These are phyloP conservation scores for Fusarium buxicola DNA, from an alignment of 2,329 filamentous ascomycete genomes.

Conservation along the genomic window DNA sequence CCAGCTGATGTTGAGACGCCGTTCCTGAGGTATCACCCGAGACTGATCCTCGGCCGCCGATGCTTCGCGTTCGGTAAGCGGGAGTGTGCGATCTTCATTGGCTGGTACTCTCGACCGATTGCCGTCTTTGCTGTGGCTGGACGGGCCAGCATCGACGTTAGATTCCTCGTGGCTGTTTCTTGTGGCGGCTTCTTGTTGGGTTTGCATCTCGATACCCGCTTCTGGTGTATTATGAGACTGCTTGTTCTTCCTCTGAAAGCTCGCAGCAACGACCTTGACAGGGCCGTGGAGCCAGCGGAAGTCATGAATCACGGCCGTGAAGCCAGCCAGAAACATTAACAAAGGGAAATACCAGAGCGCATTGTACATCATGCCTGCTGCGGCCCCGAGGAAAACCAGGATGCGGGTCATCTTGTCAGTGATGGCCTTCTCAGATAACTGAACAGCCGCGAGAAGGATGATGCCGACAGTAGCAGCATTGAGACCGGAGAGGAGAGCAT, in stretches of 20 bases:
- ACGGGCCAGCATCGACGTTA: too few relatives aligned
- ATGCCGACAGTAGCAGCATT: conserved; percentile 80
- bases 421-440: conserved; percentile 75
- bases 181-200: too few relatives aligned
- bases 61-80: too few relatives aligned
- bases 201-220: neutral
- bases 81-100: too few relatives aligned
- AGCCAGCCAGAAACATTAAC: conserved; percentile 47
- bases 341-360: conserved; percentile 81
- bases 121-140: too few relatives aligned
- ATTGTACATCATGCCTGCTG: conserved; percentile 76
- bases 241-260: too few relatives aligned
- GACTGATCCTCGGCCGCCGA: conserved; percentile 34
- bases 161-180: too few relatives aligned
- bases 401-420: conserved; percentile 72
- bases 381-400: conserved; percentile 71
- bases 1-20: conserved; percentile 58
- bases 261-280: rapidly evolving
- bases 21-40: conserved; percentile 50
- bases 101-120: neutral
- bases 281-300: conserved; percentile 56
- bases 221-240: neutral
- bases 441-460: conserved; percentile 75
- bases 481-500: conserved; percentile 76
- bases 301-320: neutral